Base-by-base conservation (phyloP, 441 rosid species). In the Gossypium davidsonii region DNA sequence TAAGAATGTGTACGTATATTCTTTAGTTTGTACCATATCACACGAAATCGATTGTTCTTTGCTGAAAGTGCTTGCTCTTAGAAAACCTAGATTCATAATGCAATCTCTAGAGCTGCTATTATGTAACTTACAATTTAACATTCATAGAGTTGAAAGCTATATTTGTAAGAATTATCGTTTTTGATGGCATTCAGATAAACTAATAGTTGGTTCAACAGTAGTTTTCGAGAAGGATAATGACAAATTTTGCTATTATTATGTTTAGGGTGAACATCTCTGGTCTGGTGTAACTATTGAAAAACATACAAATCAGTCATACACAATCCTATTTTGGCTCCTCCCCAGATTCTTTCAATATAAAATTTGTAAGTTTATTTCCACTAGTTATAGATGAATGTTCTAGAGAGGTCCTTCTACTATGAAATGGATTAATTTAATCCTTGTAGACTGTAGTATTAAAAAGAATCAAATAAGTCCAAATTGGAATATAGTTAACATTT, bases 231-330 rank as follows among this genome's bases (percentile, higher is more conserved):
- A 28, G 21, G 21, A 57, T 57, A 48, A 64, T 58, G 15, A 51
- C 63, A 18, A 23, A 48, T 42, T 73, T 67, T 70, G 39, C 39
- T 31, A 34, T 42, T 73, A 55, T 51, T 34, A 15, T n/a, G 5
- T 75, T 77, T 74, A 70, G 78, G 80, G 57, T 69, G 67, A 71
- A 64, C 46, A 48, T 56, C 65, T 23, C 56, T 72, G 70, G 23
- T 15, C 6, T n/a, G 46, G 17, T 71, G 62, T 52, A 34, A 34
- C 39, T 34, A 6, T 34, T 70, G 67, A 77, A 55, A 70, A 15
- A 23, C 26, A 31, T 37, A 15, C 67, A 60, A 67, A 37, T 44
- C 67, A 56, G 67, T 68, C 25, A 49, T 20, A 71, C 66, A 20
- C 73, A 39, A 73, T 62, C 55, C 72, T 9, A 12, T 31, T 48